Base-by-base conservation (phyloP, 176 grass and related monocot species). In the Stipa capillata region DNA sequence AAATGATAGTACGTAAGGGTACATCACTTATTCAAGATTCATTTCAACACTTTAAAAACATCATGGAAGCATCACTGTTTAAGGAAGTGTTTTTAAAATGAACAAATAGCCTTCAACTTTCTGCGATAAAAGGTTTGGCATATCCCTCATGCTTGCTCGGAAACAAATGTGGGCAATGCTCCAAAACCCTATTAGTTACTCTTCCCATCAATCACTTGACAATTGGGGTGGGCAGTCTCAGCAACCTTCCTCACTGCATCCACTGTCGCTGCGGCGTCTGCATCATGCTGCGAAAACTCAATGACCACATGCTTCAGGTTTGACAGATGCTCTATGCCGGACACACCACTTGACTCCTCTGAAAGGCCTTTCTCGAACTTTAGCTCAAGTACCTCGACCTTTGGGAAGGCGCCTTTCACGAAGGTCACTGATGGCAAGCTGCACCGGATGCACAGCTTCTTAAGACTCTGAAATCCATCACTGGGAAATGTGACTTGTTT, bases 231-330 rank as follows among this genome's bases (percentile, higher is more conserved):
- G 28, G 60, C 5, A 0, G 8, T 28, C 9, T 53, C 29, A 37
- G 65, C 35, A 20, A 16, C 24, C 2, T 35, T 61, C 29, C 21
- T 87, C 25, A 77, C 65, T 15, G 42, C 65, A 43, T 47, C 25
- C 0, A 44, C 12, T 2, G 45, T 77, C 0, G 54, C 73, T 31
- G 18, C 37, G 12, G 65, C 73, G 3, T 28, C 55, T 2, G 45
- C 65, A 83, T 78, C 79, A 11, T 41, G 7, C 54, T 78, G 20
- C 2, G 17, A 28, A 72, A 87, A 83, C 28, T 83, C 79, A 4
- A 87, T 15, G 6, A 55, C 0, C 17, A 87, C 21, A 78, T 83
- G 36, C 65, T 65, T 87, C 47, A 87, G 85, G 79, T 12, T 70
- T 4, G 15, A 44, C 65, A 87, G 32, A 56, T 64, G 45, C 56